phyloP scores from a whole-genome alignment of 2,329 filamentous ascomycete genomes.

The Graphilbum ipis-grandicollis region DNA sequence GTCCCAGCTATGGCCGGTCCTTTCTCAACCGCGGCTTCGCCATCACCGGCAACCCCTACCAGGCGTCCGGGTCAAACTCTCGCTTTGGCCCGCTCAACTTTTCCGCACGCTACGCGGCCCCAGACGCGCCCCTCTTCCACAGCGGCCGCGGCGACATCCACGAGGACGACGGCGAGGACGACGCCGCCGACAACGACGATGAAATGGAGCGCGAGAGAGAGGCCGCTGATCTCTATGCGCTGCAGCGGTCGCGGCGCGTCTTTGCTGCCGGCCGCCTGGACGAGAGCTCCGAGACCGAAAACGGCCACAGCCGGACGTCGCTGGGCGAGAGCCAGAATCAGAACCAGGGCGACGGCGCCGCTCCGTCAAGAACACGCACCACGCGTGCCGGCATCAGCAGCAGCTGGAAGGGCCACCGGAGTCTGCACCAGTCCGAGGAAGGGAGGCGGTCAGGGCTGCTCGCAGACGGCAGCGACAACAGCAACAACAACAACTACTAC shows the following conservation, averaged over 20 bases:
- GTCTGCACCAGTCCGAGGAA: constrained; percentile 15
- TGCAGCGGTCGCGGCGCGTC: constrained; percentile 77
- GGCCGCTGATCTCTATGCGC: constrained; percentile 81
- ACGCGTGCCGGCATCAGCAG: constrained; percentile 19
- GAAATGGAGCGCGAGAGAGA: constrained; percentile 81
- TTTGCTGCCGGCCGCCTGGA: constrained; percentile 71
- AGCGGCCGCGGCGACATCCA: constrained; percentile 79
- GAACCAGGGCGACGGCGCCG: not conserved
- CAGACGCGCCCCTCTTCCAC: constrained; percentile 86
- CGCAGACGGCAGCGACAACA: constrained; percentile 15
- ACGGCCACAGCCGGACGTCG: constrained; percentile 42
- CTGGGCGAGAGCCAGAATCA: constrained; percentile 34
- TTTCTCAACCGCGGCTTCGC: constrained; percentile 19
- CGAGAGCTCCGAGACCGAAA: constrained; percentile 71
- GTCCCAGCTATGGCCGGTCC: constrained; percentile 19
- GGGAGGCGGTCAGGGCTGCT: not conserved
- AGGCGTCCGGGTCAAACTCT: constrained; percentile 49
- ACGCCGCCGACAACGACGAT: constrained; percentile 83
- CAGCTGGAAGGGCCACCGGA: constrained; percentile 43
- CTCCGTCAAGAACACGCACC: too few species aligned
- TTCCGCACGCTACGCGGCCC: constrained; percentile 54
- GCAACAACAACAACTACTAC: constrained; percentile 12
- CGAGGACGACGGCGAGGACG: constrained; percentile 52
- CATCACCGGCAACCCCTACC: constrained; percentile 57
- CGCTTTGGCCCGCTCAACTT: constrained; percentile 60